Base-by-base conservation (phyloP, 2,329 filamentous ascomycete species). In the Verticillium longisporum region DNA sequence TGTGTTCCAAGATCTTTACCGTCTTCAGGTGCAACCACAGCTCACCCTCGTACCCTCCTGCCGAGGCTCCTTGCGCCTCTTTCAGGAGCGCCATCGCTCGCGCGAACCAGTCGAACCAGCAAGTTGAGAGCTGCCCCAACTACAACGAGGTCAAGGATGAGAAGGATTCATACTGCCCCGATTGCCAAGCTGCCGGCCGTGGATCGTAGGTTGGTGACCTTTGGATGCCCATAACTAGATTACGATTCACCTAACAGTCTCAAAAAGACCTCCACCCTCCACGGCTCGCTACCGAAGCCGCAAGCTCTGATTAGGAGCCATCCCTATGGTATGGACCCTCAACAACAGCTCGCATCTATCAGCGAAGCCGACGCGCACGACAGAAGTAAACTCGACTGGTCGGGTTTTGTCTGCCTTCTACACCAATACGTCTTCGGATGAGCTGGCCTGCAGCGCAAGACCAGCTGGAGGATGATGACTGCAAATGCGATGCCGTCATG, bases 131-230 rank as follows among this genome's bases (percentile, higher is more conserved):
- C 32, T 38, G 58, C 9, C 37, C 54, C 26, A 36, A 33, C 33
- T 59, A 54, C 57, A 54, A n/a, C 10, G 31, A 53, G 31, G 18
- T 21, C 31, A n/a, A 11, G 21, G 45, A 59, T n/a, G 2, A 36
- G 6, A 34, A 59, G 45, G 57, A 59, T 14, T 53, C 41, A 5
- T 56, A 32, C 38, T 64, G 63, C 36, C 59, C 55, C 34, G 50
- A 36, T 13, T 64, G 62, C 57, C 59, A 62, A 41, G n/a, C 26
- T n/a, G 38, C 58, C 21, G 62, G 62, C 6, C 55, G 58, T 41
- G 37, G 37, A 59, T 53, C 61, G 62, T 65, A 65, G 63, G 62
- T 65, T 53, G 61, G 63, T 64, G 50, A 56, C 58, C 45, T 37
- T 13, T 38, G 55, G 55, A 53, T 53, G 7, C 37, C 41, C 11